Percentiles rank a stretch among this genome's conserved stretches.
phyloP scores from a whole-genome alignment of 208 protist species.

The Hexamita inflata region DNA sequence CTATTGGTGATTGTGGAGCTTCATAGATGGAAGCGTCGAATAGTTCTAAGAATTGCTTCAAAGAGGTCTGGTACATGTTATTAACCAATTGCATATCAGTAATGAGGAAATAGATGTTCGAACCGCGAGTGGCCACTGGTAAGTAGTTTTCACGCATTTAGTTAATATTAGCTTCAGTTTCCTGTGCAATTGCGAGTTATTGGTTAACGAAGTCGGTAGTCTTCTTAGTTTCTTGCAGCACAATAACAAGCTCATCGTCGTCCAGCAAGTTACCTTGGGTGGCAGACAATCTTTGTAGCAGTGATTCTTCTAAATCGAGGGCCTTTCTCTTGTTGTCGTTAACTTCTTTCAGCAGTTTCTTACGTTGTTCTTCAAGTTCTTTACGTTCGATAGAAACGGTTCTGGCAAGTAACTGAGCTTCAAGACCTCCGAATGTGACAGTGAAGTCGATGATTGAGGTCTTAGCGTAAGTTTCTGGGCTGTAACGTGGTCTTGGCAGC shows the following conservation, averaged over 20 bases:
- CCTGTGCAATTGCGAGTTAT: slow-evolving; percentile 70
- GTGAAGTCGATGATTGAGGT: slow-evolving; percentile 92
- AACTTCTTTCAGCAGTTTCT: slow-evolving; percentile 77
- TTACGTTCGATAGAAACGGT: slow-evolving; percentile 85
- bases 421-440: slow-evolving; percentile 75
- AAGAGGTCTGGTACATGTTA: slow-evolving; percentile 92
- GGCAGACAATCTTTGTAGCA: slow-evolving; percentile 72
- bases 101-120: slow-evolving; percentile 92
- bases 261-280: slow-evolving; percentile 59
- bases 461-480: slow-evolving; percentile 86
- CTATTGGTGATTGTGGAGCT: slow-evolving; percentile 61
- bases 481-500: slow-evolving; percentile 88
- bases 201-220: slow-evolving; percentile 75
- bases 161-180: slow-evolving; percentile 83
- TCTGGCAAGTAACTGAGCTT: slow-evolving; percentile 63
- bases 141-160: slow-evolving; percentile 83
- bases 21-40: slow-evolving; percentile 74
- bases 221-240: slow-evolving; percentile 81
- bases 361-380: slow-evolving; percentile 82
- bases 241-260: slow-evolving; percentile 67
- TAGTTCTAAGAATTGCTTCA: slow-evolving; percentile 80
- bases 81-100: slow-evolving; percentile 84
- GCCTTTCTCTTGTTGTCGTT: slow-evolving; percentile 79
- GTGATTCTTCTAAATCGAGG: slow-evolving; percentile 67
- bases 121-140: slow-evolving; percentile 73